Evolutionary conservation across 768 basidiomycete species (phyloP), one percentile per base, ranked within the genome.

Genomic region (Rhodotorula toruloides): DNA sequence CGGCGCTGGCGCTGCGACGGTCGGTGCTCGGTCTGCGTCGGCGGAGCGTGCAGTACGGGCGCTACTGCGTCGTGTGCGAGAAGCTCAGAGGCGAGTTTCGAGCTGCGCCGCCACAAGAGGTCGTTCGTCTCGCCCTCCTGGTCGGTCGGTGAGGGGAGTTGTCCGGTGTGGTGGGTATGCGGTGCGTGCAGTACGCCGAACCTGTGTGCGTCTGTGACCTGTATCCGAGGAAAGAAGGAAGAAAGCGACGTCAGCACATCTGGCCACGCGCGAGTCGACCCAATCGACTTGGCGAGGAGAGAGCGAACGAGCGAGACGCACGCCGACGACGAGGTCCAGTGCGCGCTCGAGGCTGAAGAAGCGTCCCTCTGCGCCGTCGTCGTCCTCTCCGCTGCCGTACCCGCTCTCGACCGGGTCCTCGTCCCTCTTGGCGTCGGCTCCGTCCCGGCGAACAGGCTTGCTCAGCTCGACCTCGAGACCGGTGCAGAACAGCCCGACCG

Each of bases 171-270:
- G 5, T 8, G 11, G 19, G 27, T 16, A 12, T 25, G 29, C 1
- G 63, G 59, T 8, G 68, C 55, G 29, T 58, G 60, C 2, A 70
- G 58, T 13, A 70, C 49, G 16, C 61, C 61, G 17, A 59, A 70
- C 11, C 69, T 64, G 49, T 66, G 65, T 2, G 61, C 32, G 53
- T 70, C 64, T 39, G 64, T 63, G 25, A 70, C 22, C 69, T 70
- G 60, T 0, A 25, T n/a, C n/a, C n/a, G 29, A 11, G 17, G 14
- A n/a, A 25, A 0, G 0, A 0, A 2, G 22, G 14, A 10, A 29
- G 8, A 40, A 11, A 11, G 10, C 17, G 17, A n/a, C 40, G 39
- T 36, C 29, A 60, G 44, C 31, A 13, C 12, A n/a, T 27, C 25
- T 8, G 25, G 46, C 46, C 25, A 22, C 11, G 9, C 10, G 11